Evolutionary conservation across 805 yeast species (phyloP).

Genomic region (Candida caryicola): DNA sequence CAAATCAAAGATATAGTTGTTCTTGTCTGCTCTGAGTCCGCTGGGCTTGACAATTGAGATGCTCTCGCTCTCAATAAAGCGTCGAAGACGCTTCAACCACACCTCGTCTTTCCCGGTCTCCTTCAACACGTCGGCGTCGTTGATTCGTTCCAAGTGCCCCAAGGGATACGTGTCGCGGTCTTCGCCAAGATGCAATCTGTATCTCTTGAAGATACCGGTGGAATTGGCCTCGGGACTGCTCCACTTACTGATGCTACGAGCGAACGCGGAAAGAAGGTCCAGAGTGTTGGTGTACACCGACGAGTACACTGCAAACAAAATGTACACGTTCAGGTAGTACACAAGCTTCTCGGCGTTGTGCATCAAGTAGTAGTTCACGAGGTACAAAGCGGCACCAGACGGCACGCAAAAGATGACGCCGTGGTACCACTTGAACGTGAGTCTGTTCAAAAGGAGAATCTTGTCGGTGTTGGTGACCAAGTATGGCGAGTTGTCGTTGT

Average conservation of each 20-base stretch:
- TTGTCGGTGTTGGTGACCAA: conserved; percentile 10
- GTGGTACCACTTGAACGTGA: conserved; percentile 12
- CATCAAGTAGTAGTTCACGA: conserved; percentile 34
- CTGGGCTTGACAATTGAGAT: conserved; percentile 14
- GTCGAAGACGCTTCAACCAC: conserved; percentile 7
- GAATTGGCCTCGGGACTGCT: conserved; percentile 10
- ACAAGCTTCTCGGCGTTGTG: conserved; percentile 24
- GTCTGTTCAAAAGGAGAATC: conserved; percentile 7
- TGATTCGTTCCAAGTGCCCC: conserved; percentile 34
- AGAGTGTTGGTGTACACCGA: conserved; percentile 29
- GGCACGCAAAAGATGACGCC: conserved; percentile 45
- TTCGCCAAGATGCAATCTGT: conserved; percentile 39
- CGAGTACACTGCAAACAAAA: conserved; percentile 30
- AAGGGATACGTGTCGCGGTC: conserved; percentile 33
- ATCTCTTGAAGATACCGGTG: conserved; percentile 24
- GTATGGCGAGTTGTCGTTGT: conserved; percentile 18
- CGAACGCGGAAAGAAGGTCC: conserved; percentile 20
- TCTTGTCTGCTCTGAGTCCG: neutral
- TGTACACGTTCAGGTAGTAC: conserved; percentile 31
- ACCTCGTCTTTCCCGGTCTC: conserved; percentile 8
- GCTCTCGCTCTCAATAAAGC: conserved; percentile 12
- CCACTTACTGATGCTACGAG: conserved; percentile 26
- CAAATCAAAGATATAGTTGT: conserved; percentile 18
- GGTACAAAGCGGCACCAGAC: conserved; percentile 38
- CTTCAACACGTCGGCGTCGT: conserved; percentile 7